phyloP scores from a whole-genome alignment of 2,329 filamentous ascomycete genomes.

The Cercospora sp. region DNA sequence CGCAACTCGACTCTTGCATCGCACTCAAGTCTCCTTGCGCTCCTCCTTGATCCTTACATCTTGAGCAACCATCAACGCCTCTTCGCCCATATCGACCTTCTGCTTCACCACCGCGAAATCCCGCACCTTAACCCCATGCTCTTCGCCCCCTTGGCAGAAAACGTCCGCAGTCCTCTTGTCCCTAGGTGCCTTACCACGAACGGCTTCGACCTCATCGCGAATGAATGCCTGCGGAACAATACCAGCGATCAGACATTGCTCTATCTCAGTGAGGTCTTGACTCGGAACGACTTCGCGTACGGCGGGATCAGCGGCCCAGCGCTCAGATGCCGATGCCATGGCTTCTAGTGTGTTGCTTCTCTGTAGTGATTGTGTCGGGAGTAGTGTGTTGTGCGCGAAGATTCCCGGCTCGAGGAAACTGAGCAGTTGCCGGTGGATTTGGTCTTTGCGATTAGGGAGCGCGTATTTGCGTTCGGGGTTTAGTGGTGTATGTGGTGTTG shows the following conservation, averaged over 20 bases:
- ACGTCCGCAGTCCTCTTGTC: neutral
- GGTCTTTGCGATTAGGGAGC: neutral
- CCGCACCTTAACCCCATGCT: neutral
- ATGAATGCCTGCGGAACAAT: conserved; percentile 3
- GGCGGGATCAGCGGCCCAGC: conserved; percentile 4
- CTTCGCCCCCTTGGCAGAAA: neutral
- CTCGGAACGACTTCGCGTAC: neutral
- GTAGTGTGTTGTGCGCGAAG: conserved; percentile 10
- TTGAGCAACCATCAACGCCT: neutral
- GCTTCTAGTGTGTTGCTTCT: neutral
- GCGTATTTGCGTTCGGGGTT: conserved; percentile 3
- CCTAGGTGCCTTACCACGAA: neutral
- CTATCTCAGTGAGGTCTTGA: neutral
- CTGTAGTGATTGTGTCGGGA: neutral
- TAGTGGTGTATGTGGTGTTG: neutral
- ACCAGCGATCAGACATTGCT: neutral
- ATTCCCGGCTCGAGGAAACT: conserved; percentile 8
- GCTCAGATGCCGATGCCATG: neutral
- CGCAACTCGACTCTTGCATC: neutral
- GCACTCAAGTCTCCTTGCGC: neutral
- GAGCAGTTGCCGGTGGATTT: neutral
- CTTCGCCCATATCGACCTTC: neutral
- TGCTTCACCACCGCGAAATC: neutral
- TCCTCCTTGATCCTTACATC: neutral
- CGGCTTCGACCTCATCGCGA: neutral